Evolutionary conservation across 352 stramenopile species (phyloP), one percentile per base, ranked within the genome.

Genomic region (Phytophthora hibernalis): DNA sequence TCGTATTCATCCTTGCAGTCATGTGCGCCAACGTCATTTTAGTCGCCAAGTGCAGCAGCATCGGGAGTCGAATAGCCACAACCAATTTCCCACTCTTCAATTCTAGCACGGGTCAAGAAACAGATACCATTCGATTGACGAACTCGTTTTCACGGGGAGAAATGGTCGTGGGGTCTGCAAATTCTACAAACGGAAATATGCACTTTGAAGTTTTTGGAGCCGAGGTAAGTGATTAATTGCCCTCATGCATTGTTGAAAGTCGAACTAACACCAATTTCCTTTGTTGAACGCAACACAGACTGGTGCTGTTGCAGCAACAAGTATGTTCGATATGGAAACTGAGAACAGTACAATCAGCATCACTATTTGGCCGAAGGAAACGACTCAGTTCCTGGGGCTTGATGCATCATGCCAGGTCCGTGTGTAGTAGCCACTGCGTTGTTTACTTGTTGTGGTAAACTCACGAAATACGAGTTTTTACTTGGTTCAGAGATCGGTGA

Each of bases 321-420:
- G 56, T 51, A 72, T 85, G 53, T 86, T 79, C 54, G 20, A 61
- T 16, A 81, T 72, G 40, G 57, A 50, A 3, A 33, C 72, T 26
- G 59, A 52, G 12, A 77, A 76, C 22, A 47, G 40, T 5, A 74
- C 62, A 2, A 18, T 88, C 15, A 66, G 26, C 11, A 52, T 87
- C 44, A 52, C 58, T 12, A 38, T 72, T 3, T 47, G 61, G n/a
- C 74, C 85, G 3, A 55, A 79, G 16, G 67, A 72, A 40, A 59
- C 68, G 37, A 83, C 72, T 21, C 78, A 60, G 6, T 90, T 93
- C 35, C 45, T 92, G 22, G 90, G 85, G 82, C 51, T 93, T 3
- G 85, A 91, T 18, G 78, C 70, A 1, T 91, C 83, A 2, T 93
- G 83, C 20, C 85, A 93, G 74, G 84, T 90, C n/a, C n/a, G 51